phyloP scores from a whole-genome alignment of 257 asterid genomes.

The Solanum infundibuliforme region DNA sequence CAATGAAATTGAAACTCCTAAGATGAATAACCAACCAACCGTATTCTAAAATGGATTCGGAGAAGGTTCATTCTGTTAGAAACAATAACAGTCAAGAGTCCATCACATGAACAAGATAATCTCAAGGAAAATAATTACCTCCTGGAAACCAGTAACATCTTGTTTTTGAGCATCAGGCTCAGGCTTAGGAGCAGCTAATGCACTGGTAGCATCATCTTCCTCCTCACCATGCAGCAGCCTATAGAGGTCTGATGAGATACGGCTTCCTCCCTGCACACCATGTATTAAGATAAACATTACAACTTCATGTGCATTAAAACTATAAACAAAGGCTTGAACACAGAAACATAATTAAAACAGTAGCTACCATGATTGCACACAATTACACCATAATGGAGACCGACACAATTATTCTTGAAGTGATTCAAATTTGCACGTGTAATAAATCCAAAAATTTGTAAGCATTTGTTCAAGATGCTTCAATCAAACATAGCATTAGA shows the following conservation, averaged over 20 bases:
- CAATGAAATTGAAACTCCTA: neutral
- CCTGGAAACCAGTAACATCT: constrained; percentile 39
- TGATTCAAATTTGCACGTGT: neutral
- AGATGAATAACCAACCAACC: neutral
- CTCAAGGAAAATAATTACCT: constrained; percentile 25
- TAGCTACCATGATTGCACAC: neutral
- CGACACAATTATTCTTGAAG: neutral
- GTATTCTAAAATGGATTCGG: neutral
- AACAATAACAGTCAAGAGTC: neutral
- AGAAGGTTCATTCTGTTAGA: neutral
- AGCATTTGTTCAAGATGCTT: neutral
- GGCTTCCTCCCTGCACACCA: constrained; percentile 71
- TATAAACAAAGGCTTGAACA: neutral
- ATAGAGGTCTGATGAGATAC: constrained; percentile 61
- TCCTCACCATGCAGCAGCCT: constrained; percentile 83
- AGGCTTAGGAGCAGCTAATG: constrained; percentile 71
- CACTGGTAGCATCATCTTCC: constrained; percentile 98
- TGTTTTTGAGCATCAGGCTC: constrained; percentile 58
- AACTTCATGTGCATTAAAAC: neutral
- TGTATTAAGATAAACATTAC: constrained; percentile 8
- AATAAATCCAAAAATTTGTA: neutral
- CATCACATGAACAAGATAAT: neutral
- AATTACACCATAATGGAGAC: neutral
- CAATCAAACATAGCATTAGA: neutral
- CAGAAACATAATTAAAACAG: too few species aligned